Conservation (phyloP, 768 basidiomycete species). For the Calocybe gangraenosa region DNA sequence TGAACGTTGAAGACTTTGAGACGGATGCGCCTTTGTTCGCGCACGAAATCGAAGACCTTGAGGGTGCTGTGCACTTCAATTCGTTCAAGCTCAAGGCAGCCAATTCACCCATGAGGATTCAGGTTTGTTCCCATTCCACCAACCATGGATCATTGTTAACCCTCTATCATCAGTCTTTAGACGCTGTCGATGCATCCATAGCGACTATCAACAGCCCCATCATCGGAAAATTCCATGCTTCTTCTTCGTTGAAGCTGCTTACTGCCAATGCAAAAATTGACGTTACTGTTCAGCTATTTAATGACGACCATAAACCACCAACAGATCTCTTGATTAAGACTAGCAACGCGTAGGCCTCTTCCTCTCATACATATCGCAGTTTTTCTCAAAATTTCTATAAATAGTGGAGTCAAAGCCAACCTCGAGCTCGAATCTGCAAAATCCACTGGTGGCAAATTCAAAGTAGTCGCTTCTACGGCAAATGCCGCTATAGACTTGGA, state of each 20-base stretch:
- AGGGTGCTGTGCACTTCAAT: constrained; percentile 34
- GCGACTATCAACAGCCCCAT: constrained; percentile 42
- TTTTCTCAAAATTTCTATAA: not conserved
- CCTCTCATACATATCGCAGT: not conserved
- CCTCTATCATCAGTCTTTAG: constrained; percentile 25
- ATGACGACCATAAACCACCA: constrained; percentile 17
- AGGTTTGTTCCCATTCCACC: constrained; percentile 24
- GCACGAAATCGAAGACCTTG: constrained; percentile 35
- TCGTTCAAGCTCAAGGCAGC: constrained; percentile 29
- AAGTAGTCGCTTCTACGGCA: constrained; percentile 11
- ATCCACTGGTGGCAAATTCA: constrained; percentile 15
- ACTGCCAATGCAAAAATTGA: constrained; percentile 40
- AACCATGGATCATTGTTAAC: not conserved
- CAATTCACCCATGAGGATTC: constrained; percentile 28
- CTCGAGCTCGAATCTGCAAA: constrained; percentile 10
- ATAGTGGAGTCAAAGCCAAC: constrained; percentile 3
- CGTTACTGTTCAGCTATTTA: constrained; percentile 33
- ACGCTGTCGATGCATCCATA: constrained; percentile 22
- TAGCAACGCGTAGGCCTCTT: constrained; percentile 34
- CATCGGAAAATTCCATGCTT: constrained; percentile 38
- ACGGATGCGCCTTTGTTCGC: constrained; percentile 39
- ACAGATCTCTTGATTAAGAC: constrained; percentile 26
- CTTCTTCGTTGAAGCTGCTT: constrained; percentile 23
- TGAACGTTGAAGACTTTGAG: constrained; percentile 38
- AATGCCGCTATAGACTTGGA: constrained; percentile 8